Evolutionary conservation across 129 eudicot species (phyloP).

Genomic region (Deinandra increscens): DNA sequence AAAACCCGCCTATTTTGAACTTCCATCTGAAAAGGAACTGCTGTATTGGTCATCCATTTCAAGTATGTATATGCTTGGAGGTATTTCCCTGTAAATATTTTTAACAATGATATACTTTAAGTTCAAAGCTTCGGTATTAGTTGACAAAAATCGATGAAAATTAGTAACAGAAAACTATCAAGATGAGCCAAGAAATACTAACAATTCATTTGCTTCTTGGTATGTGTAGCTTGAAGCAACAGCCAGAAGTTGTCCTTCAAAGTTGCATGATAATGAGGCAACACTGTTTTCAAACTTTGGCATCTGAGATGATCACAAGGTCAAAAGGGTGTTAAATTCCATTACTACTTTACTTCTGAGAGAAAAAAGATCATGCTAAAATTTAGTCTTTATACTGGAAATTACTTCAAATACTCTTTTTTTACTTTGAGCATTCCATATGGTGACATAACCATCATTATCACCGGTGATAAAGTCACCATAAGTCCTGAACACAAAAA

Average conservation of each 20-base stretch:
- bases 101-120: neutral
- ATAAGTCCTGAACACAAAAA: constrained; percentile 38
- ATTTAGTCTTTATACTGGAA: constrained; percentile 10
- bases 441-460: constrained; percentile 70
- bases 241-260: constrained; percentile 65
- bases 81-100: constrained; percentile 57
- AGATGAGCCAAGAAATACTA: constrained; percentile 29
- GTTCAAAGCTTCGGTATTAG: neutral
- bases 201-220: constrained; percentile 83
- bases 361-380: neutral
- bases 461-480: constrained; percentile 80
- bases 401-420: constrained; percentile 68
- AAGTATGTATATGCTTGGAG: constrained; percentile 70
- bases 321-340: constrained; percentile 15
- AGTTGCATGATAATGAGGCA: constrained; percentile 76
- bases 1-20: constrained; percentile 36
- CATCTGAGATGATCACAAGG: constrained; percentile 53
- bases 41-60: constrained; percentile 39
- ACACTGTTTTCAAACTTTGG: constrained; percentile 70
- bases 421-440: constrained; percentile 81
- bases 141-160: neutral
- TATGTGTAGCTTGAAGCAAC: constrained; percentile 82
- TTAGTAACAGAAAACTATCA: neutral
- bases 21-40: constrained; percentile 39
- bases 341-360: neutral